Conservation (phyloP, 441 rosid species). For the Adansonia gregorii region DNA sequence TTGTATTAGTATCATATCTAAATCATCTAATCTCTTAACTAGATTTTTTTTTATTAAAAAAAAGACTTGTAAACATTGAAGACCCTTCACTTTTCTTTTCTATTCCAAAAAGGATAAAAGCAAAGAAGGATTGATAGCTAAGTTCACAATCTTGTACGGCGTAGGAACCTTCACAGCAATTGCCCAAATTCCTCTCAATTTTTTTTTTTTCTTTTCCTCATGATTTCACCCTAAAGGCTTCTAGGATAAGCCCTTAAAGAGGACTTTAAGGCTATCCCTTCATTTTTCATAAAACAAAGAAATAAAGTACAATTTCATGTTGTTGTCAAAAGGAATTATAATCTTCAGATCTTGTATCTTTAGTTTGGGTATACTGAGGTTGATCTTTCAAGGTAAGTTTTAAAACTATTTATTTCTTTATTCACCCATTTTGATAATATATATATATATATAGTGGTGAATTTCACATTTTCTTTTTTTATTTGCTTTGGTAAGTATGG, state of each 20-base stretch:
- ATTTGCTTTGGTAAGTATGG: neutral
- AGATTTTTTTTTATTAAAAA: too few relatives aligned
- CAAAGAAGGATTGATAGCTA: slow-evolving; percentile 3
- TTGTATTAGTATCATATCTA: too few relatives aligned
- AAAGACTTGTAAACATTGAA: too few relatives aligned
- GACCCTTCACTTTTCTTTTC: neutral
- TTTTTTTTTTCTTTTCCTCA: neutral
- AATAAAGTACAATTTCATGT: neutral
- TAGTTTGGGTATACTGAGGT: neutral
- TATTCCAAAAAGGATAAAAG: neutral
- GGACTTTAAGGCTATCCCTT: neutral
- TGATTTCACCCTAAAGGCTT: neutral
- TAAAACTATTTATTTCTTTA: neutral
- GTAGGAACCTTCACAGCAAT: slow-evolving; percentile 42
- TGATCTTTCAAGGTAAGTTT: neutral
- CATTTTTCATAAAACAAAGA: neutral
- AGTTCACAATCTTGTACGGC: neutral
- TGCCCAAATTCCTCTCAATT: slow-evolving; percentile 12
- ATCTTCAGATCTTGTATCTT: neutral
- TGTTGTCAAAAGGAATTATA: neutral
- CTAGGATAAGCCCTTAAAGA: neutral
- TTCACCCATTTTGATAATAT: too few relatives aligned
- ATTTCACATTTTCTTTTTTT: neutral
- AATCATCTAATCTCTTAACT: too few relatives aligned
- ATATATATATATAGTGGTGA: neutral